Evolutionary conservation across 768 basidiomycete species (phyloP), one percentile per base, ranked within the genome.

Genomic region (Lentinula raphanica): DNA sequence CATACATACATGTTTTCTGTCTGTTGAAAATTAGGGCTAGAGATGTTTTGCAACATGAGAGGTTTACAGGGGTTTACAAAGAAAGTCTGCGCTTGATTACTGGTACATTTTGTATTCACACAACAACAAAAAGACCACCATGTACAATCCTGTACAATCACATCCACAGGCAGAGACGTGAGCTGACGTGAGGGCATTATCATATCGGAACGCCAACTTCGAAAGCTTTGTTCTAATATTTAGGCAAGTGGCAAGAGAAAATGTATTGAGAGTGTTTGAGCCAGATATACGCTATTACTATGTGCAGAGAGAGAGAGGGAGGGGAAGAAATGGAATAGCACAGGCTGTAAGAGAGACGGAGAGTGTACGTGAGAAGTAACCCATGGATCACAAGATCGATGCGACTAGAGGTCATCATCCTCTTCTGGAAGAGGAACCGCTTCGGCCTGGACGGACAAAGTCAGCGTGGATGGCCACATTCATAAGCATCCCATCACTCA

Each of bases 351-450:
- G 23, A 28, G 23, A 6, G 23, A 39, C 23, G 36, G 21, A 1
- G 35, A 36, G 27, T 38, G 17, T 17, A 42, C 15, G 29, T 5
- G 19, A 56, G n/a, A 40, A 56, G 12, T n/a, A 23, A 25, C 15
- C 46, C 19, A 23, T 58, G 17, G 13, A 35, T 35, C 19, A 19
- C 15, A 39, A 25, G 35, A 35, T 49, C 3, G 35, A 36, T 54
- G 42, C 36, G 44, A 63, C 77, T 81, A 88, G 67, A 91, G 80
- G 64, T 93, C 90, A 58, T 96, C 94, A 51, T 95, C 97, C 74
- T 99, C 97, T 74, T 98, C 97, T 54, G 97, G 97, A 61, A 99
- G 90, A 68, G 97, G 97, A 62, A 94, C 88, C 61, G 80, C 79
- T 68, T 91, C 94, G 59, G 96, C 96, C 87, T 92, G 56, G 13